Conservation (phyloP, 2,329 filamentous ascomycete species). For the Exophiala alcalophila region DNA sequence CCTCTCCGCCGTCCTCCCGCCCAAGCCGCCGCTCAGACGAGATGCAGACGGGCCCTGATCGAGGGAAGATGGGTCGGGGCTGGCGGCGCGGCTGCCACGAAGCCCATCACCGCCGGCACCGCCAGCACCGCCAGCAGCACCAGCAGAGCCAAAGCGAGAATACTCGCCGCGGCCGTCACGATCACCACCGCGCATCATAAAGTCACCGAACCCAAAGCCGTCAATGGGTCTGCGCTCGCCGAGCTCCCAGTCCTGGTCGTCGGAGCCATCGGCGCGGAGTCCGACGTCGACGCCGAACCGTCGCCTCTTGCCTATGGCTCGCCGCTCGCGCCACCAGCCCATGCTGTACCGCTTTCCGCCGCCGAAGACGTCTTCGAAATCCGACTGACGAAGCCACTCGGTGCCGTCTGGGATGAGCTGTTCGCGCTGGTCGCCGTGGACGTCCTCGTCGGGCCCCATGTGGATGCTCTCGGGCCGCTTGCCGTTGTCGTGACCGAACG, state of each 20-base stretch:
- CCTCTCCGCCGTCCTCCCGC: background rate
- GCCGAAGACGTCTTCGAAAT: conserved; percentile 24
- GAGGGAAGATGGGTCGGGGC: background rate
- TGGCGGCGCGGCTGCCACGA: background rate
- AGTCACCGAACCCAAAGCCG: conserved; percentile 15
- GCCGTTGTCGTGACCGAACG: conserved; percentile 14
- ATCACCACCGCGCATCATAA: conserved; percentile 22
- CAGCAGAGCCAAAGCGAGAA: conserved; percentile 12
- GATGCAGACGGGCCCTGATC: background rate
- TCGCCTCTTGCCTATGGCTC: conserved; percentile 17
- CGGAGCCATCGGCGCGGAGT: conserved; percentile 20
- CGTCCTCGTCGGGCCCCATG: conserved; percentile 19
- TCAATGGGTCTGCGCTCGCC: conserved; percentile 17
- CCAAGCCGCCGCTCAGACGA: too few relatives aligned
- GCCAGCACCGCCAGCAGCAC: too few relatives aligned
- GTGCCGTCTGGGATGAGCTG: conserved; percentile 27
- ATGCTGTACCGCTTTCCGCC: conserved; percentile 25
- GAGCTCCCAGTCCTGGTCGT: conserved; percentile 28
- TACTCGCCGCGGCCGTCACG: conserved; percentile 24
- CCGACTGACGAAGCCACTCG: conserved; percentile 24
- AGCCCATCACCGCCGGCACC: too few relatives aligned
- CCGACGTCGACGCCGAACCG: conserved; percentile 30
- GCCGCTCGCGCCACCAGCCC: conserved; percentile 30
- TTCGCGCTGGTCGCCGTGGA: conserved; percentile 14
- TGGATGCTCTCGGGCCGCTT: conserved; percentile 22